Conservation (phyloP, 2,329 filamentous ascomycete genomes). For the Talaromyces sp. region DNA sequence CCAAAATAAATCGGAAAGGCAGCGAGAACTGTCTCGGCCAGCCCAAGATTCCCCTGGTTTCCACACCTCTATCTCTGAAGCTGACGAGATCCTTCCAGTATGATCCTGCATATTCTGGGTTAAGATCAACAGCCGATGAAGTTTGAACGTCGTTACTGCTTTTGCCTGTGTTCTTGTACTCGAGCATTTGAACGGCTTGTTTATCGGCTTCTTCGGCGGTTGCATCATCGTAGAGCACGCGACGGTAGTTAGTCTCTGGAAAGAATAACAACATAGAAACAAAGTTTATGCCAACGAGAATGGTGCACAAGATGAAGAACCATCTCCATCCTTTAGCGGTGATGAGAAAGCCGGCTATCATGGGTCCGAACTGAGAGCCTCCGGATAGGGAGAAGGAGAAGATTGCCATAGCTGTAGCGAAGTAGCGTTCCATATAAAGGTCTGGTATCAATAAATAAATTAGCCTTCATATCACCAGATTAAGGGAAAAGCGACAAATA, state of each 20-base stretch:
- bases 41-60: slow-evolving; percentile 20
- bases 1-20: slow-evolving; percentile 25
- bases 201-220: slow-evolving; percentile 22
- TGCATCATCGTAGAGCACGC: slow-evolving; percentile 24
- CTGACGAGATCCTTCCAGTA: slow-evolving; percentile 31
- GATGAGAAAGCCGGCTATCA: slow-evolving; percentile 36
- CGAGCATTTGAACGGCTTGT: slow-evolving; percentile 15
- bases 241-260: slow-evolving; percentile 34
- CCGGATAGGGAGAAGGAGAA: slow-evolving; percentile 34
- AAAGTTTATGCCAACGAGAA: slow-evolving; percentile 31
- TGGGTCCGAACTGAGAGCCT: slow-evolving; percentile 34
- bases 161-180: slow-evolving; percentile 1
- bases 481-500: slow-evolving; percentile 11
- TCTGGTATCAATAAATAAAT: slow-evolving; percentile 21
- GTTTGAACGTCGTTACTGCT: neutral
- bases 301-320: slow-evolving; percentile 36
- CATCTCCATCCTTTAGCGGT: slow-evolving; percentile 36
- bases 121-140: slow-evolving; percentile 15
- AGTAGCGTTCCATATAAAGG: slow-evolving; percentile 28
- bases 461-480: neutral
- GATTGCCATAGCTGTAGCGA: slow-evolving; percentile 32
- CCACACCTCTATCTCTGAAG: slow-evolving; percentile 24
- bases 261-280: slow-evolving; percentile 33
- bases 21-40: slow-evolving; percentile 21
- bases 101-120: slow-evolving; percentile 24